Percentiles rank a stretch among this genome's conserved stretches.
Conservation (phyloP, 768 basidiomycete species). For the Tephrocybe sp. region DNA sequence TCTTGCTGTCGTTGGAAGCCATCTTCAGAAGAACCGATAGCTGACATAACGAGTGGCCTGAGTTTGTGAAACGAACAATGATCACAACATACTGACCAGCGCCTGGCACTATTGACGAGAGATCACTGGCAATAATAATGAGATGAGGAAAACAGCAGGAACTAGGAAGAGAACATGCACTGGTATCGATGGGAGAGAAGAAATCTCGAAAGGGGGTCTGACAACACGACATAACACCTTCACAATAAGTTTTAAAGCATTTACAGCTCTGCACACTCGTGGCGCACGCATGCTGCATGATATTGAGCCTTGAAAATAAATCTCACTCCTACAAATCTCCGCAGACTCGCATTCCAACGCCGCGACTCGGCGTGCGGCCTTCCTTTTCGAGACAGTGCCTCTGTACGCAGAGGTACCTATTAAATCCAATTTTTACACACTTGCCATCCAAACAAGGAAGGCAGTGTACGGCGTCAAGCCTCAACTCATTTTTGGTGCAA, state of each 20-base stretch:
- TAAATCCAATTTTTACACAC: not conserved
- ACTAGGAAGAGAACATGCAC: slow-evolving; percentile 11
- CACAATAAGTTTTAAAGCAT: not conserved
- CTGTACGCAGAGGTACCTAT: slow-evolving; percentile 14
- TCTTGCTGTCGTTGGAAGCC: slow-evolving; percentile 33
- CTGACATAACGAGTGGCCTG: slow-evolving; percentile 22
- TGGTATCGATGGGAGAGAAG: slow-evolving; percentile 4
- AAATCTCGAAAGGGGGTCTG: slow-evolving; percentile 4
- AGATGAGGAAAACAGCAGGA: slow-evolving; percentile 10
- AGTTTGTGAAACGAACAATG: slow-evolving; percentile 17
- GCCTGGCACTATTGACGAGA: not conserved
- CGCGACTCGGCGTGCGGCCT: slow-evolving; percentile 5
- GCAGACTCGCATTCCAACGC: slow-evolving; percentile 9
- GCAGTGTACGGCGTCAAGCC: not conserved
- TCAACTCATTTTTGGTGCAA: not conserved
- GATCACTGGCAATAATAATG: not conserved
- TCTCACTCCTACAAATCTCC: slow-evolving; percentile 5
- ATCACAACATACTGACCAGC: slow-evolving; percentile 11
- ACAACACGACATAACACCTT: slow-evolving; percentile 15
- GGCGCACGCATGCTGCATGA: slow-evolving; percentile 12
- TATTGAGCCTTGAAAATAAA: not conserved
- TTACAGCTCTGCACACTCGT: slow-evolving; percentile 5
- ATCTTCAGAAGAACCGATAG: slow-evolving; percentile 21
- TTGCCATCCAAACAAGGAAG: slow-evolving; percentile 3
- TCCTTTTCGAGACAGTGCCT: slow-evolving; percentile 16